Evolutionary conservation across 192 early-diverging fungal species (phyloP), one percentile per base, ranked within the genome.

Genomic region (Coemansia sp.): DNA sequence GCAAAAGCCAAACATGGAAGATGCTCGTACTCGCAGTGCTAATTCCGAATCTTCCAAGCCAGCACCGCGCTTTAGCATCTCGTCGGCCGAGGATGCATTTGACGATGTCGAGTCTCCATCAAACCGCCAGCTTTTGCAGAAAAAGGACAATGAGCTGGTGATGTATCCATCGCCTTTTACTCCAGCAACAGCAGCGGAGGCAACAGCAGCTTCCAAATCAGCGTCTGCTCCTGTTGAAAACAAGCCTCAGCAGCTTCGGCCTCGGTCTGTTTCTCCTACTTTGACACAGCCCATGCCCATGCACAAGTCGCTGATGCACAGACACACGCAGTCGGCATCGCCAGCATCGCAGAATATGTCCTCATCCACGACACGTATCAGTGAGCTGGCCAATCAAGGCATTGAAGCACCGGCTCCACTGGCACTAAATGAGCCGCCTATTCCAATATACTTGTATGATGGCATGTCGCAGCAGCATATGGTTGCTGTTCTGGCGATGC

Each of bases 381-480:
- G 40, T 19, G 56, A 63, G 19, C 31, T 57, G 47, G 37, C 57
- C 2, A 35, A 58, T 26, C 59, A 48, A 38, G 62, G 54, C 15
- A 30, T 57, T 20, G 53, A 46, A 11, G 53, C 63, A 21, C 57
- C 53, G 37, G 16, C 61, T 23, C 59, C 63, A 19, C 50, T 65
- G 23, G 68, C 68, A 13, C 56, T 70, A 39, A 78, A 70, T 50
- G 74, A 78, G 53, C 74, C 74, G 20, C 74, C 74, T 0, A 57
- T 65, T 7, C 74, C 74, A 4, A 35, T 78, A 18, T 78, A 67
- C 53, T 35, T 78, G 52, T 66, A 61, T 30, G 74, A 78, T 26
- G 63, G 55, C 12, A 78, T 78, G 74, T 53, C 74, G 12, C 68
- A 65, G 31, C 59, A 49, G 21, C 74, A 78, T 37, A 36, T 70